Percentiles rank a stretch among this genome's conserved stretches.
Conservation (phyloP, 768 basidiomycete species). For the Porpolomopsis calyptriformis region DNA sequence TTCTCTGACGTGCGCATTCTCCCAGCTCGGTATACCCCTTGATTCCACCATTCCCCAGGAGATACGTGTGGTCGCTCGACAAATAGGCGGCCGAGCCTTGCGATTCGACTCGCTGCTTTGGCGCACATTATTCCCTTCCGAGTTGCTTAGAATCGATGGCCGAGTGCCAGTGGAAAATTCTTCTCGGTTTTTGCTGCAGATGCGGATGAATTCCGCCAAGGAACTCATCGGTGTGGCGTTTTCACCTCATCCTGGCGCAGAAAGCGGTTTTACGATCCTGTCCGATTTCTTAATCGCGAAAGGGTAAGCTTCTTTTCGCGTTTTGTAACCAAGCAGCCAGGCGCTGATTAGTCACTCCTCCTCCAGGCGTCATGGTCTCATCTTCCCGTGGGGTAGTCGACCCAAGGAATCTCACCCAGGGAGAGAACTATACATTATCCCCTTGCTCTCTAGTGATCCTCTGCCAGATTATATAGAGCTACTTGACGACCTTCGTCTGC, state of each 20-base stretch:
- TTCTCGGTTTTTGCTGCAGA: constrained; percentile 67
- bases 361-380: constrained; percentile 69
- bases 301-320: constrained; percentile 38
- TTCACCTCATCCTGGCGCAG: constrained; percentile 36
- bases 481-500: constrained; percentile 63
- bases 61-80: constrained; percentile 57
- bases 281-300: constrained; percentile 62
- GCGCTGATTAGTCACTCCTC: too few species aligned
- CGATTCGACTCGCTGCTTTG: constrained; percentile 52
- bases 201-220: constrained; percentile 62
- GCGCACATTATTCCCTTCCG: constrained; percentile 65
- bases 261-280: constrained; percentile 47
- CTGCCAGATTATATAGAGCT: constrained; percentile 82
- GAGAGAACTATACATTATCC: constrained; percentile 80
- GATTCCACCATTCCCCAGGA: constrained; percentile 62
- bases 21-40: constrained; percentile 68
- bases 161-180: constrained; percentile 73
- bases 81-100: constrained; percentile 65
- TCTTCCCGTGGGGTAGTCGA: constrained; percentile 76
- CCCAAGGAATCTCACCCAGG: constrained; percentile 69
- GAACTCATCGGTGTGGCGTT: constrained; percentile 76
- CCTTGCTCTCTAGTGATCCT: constrained; percentile 51
- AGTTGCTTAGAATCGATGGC: constrained; percentile 67
- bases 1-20: constrained; percentile 1
- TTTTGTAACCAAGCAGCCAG: constrained; percentile 7